Percentiles rank a stretch among this genome's conserved stretches.
phyloP scores from a whole-genome alignment of 2,329 filamentous ascomycete genomes.

The Cladosporium austrohemisphaericum region DNA sequence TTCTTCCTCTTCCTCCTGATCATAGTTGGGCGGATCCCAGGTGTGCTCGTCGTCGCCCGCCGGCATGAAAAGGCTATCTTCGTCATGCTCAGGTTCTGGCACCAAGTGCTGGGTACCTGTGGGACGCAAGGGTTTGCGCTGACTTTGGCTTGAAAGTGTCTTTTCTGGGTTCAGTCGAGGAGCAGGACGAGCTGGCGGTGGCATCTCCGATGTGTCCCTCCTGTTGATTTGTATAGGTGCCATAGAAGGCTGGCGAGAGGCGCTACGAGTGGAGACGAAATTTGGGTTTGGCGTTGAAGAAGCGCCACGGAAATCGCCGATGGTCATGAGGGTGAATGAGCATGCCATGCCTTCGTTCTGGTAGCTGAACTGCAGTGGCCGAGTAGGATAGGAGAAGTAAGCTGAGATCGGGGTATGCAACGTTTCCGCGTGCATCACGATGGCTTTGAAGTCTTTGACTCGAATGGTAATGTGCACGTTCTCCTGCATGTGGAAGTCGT shows the following conservation, averaged over 20 bases:
- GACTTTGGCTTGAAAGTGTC: conserved; percentile 29
- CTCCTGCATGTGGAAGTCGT: conserved; percentile 69
- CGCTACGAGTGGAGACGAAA: conserved; percentile 35
- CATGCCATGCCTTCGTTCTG: conserved; percentile 64
- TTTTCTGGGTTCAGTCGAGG: conserved; percentile 29
- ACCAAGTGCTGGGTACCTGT: conserved; percentile 35
- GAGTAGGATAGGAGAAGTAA: conserved; percentile 66
- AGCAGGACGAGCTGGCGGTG: conserved; percentile 37
- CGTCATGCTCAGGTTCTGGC: conserved; percentile 56
- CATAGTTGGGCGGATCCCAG: conserved; percentile 69
- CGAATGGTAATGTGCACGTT: conserved; percentile 75
- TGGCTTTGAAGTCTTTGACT: conserved; percentile 78
- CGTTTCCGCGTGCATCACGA: conserved; percentile 70
- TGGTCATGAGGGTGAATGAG: conserved; percentile 80
- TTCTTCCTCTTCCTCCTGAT: conserved; percentile 61
- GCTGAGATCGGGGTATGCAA: conserved; percentile 64
- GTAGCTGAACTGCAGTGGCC: conserved; percentile 71
- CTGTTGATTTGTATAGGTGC: conserved; percentile 18
- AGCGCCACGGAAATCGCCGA: conserved; percentile 56
- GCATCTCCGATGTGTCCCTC: conserved; percentile 36
- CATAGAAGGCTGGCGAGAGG: conserved; percentile 24
- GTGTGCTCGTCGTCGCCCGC: conserved; percentile 62
- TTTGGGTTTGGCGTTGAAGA: conserved; percentile 36
- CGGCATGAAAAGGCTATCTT: conserved; percentile 68
- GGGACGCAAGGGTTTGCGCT: conserved; percentile 25